Percentiles rank a stretch among this genome's conserved stretches.
phyloP scores from a whole-genome alignment of 257 asterid species.

The Solanum chiquidenum region DNA sequence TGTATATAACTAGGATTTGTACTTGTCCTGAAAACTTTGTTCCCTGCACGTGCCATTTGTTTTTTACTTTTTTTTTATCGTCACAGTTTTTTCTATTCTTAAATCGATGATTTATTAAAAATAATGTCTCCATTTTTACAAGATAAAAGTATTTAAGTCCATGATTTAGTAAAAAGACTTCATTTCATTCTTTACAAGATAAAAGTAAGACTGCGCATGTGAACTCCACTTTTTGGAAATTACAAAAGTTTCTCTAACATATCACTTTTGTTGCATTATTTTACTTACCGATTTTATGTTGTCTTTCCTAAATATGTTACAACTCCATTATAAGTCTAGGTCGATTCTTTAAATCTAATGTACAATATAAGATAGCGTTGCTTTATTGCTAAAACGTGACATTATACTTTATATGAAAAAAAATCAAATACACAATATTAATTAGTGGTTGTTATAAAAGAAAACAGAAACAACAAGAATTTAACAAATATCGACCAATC shows the following conservation, averaged over 20 bases:
- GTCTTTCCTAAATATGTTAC: background rate
- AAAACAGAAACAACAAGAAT: background rate
- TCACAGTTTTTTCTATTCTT: background rate
- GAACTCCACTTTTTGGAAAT: background rate
- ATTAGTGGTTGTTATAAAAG: background rate
- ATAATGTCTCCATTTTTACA: no score
- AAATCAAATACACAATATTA: background rate
- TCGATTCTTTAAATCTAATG: background rate
- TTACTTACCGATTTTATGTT: background rate
- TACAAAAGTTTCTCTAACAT: background rate
- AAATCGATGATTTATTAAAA: no score
- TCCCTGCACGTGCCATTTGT: conserved; percentile 36
- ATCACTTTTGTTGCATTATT: background rate
- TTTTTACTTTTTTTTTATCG: background rate
- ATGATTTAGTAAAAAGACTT: background rate
- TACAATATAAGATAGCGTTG: background rate
- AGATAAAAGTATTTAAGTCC: background rate
- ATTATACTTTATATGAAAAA: background rate
- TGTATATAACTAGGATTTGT: background rate
- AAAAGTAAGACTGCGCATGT: rapidly evolving
- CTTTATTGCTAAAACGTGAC: background rate
- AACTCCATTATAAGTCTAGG: background rate
- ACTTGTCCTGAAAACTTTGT: conserved; percentile 18
- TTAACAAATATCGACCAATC: background rate
- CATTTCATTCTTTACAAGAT: background rate